A percentile compares a stretch with the other conserved stretches of the same genome.
Evolutionary conservation across 257 asterid species (phyloP).

Genomic region (Solanum rostratum): DNA sequence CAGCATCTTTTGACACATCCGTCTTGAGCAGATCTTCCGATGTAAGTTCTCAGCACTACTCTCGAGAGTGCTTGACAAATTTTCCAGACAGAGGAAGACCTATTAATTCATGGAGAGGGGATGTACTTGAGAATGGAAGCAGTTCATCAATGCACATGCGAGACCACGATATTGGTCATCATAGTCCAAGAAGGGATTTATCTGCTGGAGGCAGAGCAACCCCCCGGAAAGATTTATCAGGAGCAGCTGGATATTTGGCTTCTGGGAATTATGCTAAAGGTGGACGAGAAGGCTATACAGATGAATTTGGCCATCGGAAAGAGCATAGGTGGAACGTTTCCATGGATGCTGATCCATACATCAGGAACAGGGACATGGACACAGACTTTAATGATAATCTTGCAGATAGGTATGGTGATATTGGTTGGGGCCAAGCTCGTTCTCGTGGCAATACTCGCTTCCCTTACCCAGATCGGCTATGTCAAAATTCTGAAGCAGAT

Average conservation of each 20-base stretch:
- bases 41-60: constrained; percentile 37
- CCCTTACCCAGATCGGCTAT: constrained; percentile 48
- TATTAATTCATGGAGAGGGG: constrained; percentile 63
- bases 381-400: constrained; percentile 42
- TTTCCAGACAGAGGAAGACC: constrained; percentile 47
- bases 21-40: constrained; percentile 39
- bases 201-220: constrained; percentile 44
- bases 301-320: constrained; percentile 57
- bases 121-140: constrained; percentile 40
- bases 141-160: constrained; percentile 27
- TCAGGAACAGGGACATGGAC: constrained; percentile 48
- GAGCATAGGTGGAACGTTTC: constrained; percentile 63
- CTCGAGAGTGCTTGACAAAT: constrained; percentile 45
- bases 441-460: constrained; percentile 30
- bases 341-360: constrained; percentile 41
- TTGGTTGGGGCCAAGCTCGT: constrained; percentile 56
- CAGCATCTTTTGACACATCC: constrained; percentile 44
- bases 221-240: constrained; percentile 50
- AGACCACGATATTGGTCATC: constrained; percentile 49
- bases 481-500: constrained; percentile 49
- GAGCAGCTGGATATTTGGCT: constrained; percentile 48
- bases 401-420: constrained; percentile 48
- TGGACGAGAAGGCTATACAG: constrained; percentile 43
- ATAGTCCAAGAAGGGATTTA: constrained; percentile 56
- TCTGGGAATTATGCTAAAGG: constrained; percentile 39